Conservation (phyloP, 2,329 filamentous ascomycete genomes). For the Diaporthe ilicicola region DNA sequence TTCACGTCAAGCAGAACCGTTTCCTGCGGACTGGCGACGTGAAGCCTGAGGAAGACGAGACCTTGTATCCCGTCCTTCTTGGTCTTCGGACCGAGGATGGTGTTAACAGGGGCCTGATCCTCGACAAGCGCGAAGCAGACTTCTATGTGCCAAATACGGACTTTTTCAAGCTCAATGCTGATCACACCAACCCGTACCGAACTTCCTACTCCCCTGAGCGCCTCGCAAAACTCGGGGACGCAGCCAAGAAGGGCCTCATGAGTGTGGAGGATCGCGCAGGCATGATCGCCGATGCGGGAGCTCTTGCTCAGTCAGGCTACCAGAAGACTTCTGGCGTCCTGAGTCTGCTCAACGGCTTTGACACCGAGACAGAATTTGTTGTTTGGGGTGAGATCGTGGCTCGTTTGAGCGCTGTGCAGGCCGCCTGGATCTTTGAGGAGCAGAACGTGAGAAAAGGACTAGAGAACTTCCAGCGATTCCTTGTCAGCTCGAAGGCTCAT, state of each 20-base stretch:
- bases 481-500: conserved; percentile 83
- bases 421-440: conserved; percentile 90
- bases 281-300: conserved; percentile 93
- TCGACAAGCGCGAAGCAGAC: conserved; percentile 74
- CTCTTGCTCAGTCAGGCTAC: conserved; percentile 88
- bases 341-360: conserved; percentile 85
- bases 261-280: conserved; percentile 91
- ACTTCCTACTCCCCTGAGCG: conserved; percentile 87
- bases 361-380: conserved; percentile 85
- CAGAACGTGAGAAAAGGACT: conserved; percentile 76
- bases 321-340: conserved; percentile 92
- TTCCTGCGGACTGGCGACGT: conserved; percentile 93
- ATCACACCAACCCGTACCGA: conserved; percentile 91
- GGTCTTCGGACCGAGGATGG: conserved; percentile 86
- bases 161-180: conserved; percentile 97
- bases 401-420: conserved; percentile 79
- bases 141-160: conserved; percentile 82
- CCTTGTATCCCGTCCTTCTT: conserved; percentile 89
- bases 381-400: conserved; percentile 94
- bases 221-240: conserved; percentile 85
- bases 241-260: conserved; percentile 81
- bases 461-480: conserved; percentile 81
- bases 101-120: conserved; percentile 77
- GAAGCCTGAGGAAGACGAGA: conserved; percentile 89
- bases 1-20: conserved; percentile 92